Evolutionary conservation across 768 basidiomycete species (phyloP), one percentile per base, ranked within the genome.

Genomic region (Symmetrospora coprosmae): DNA sequence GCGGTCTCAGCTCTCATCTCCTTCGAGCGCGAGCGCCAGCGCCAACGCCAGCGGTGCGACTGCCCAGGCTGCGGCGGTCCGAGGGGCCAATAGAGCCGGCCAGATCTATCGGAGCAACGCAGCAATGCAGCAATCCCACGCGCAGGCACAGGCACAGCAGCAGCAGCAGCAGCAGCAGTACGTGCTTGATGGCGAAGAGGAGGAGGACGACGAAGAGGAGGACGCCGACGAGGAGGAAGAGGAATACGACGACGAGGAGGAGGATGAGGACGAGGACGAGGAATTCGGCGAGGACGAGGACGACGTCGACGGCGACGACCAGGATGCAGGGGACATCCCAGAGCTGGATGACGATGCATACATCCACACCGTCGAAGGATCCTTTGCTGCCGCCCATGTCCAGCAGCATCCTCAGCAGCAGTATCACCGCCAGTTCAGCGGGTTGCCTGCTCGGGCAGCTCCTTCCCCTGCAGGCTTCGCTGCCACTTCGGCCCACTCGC

Each of bases 121-220:
- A n/a, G n/a, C n/a, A n/a, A n/a, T n/a, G n/a, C n/a, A n/a, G n/a
- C n/a, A n/a, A n/a, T n/a, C n/a, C n/a, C n/a, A n/a, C 49, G 45
- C 49, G 19, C 49, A 21, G 33, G 27, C 33, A 34, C 23, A 31
- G 27, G 38, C 28, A 34, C 23, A 27, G 8, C 23, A 31, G 21
- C 31, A 50, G 13, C 31, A 50, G 43, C 3, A 58, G 43, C 25
- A 30, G 30, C 41, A 40, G 51, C 34, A 39, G 16, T 39, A 38
- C 28, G 28, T 34, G 38, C 25, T 38, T 17, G 39, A 58, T 13
- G 27, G 46, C 19, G 40, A 40, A 11, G 53, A 56, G 11, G 55
- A 58, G 2, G 55, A 58, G 7, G 55, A 58, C 21, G 55, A 46
- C 6, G 55, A 58, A n/a, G 55, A 58, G 23, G 7, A 11, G 7